These are phyloP conservation scores for Saccharata proteae DNA, from an alignment of 2,329 filamentous ascomycete genomes.

Conservation along the genomic window DNA sequence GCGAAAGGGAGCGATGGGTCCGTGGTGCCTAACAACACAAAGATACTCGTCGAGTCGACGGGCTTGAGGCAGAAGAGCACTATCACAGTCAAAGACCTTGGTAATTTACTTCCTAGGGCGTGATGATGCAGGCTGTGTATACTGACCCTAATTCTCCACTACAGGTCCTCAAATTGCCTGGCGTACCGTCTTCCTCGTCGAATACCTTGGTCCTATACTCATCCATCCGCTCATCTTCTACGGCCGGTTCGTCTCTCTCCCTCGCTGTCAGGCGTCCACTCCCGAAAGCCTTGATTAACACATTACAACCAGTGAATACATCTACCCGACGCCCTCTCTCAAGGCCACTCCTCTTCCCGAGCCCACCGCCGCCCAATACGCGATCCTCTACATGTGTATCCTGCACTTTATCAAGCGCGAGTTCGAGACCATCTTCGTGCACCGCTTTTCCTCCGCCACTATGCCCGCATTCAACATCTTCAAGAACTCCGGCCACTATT, in stretches of 20 bases:
- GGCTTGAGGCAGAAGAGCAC: conserved; percentile 47
- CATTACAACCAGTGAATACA: too few species aligned
- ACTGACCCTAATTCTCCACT: conserved; percentile 5
- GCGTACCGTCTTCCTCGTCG: conserved; percentile 88
- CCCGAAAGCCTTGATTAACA: conserved; percentile 10
- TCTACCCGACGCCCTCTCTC: conserved; percentile 16
- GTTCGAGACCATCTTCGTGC: conserved; percentile 83
- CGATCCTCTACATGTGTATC: conserved; percentile 62
- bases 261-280: conserved; percentile 23
- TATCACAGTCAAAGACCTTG: conserved; percentile 85
- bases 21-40: conserved; percentile 42
- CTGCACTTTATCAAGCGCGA: conserved; percentile 92
- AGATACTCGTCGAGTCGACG: conserved; percentile 40
- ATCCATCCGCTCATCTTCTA: conserved; percentile 66
- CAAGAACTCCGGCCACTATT: conserved; percentile 94
- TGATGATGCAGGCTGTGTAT: conserved; percentile 1
- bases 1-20: conserved; percentile 53
- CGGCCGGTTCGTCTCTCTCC: too few species aligned
- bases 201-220: conserved; percentile 84
- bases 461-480: conserved; percentile 89
- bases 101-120: conserved; percentile 34
- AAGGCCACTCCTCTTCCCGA: conserved; percentile 13
- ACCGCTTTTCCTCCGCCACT: conserved; percentile 87
- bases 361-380: conserved; percentile 54
- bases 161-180: conserved; percentile 79